Evolutionary conservation across 23 red algal species (phyloP).

Genomic region (Gracilaria domingensis): DNA sequence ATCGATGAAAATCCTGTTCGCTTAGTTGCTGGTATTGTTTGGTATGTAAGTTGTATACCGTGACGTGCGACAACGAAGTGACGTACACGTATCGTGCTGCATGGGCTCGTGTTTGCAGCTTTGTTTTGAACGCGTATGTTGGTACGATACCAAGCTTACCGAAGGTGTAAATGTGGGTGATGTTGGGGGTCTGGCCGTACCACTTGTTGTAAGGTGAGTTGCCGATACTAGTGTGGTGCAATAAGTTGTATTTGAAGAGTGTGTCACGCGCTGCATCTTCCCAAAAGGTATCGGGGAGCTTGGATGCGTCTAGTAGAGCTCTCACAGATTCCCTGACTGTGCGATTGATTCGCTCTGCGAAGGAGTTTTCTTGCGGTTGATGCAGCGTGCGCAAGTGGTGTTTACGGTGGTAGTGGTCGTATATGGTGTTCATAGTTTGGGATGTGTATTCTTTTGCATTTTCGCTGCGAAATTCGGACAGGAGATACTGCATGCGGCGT

Average conservation of each 20-base stretch:
- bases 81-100: neutral
- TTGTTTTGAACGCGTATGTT: neutral
- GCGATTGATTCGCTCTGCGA: conserved; percentile 3
- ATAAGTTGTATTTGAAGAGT: conserved; percentile 27
- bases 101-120: conserved; percentile 5
- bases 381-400: neutral
- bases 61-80: neutral
- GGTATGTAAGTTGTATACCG: neutral
- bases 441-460: conserved; percentile 47
- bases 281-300: neutral
- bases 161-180: neutral
- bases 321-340: conserved; percentile 15
- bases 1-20: no score
- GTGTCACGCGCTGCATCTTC: neutral
- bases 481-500: neutral
- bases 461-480: neutral
- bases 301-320: neutral
- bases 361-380: conserved; percentile 31
- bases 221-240: neutral
- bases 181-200: neutral
- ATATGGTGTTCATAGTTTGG: neutral
- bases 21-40: no score
- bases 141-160: neutral
- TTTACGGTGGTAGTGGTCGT: neutral
- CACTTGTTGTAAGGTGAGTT: neutral